Base-by-base conservation (phyloP, 495 filamentous ascomycete species). In the Neurospora sp. region DNA sequence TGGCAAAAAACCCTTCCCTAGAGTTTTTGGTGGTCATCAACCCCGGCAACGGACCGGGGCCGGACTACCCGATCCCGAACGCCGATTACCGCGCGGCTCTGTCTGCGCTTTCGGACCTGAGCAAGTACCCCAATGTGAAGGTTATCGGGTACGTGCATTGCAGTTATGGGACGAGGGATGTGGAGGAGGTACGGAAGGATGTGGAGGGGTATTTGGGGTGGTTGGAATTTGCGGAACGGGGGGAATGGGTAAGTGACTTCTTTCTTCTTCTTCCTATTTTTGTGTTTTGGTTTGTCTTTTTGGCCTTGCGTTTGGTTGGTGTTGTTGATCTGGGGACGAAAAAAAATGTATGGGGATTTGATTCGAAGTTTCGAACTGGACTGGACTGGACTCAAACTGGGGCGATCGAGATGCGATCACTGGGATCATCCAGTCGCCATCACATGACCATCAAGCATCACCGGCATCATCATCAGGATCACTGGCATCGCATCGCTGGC, bases 131-230 rank as follows among this genome's bases (percentile, higher is more conserved):
- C 27, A 27, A 89, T 77, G 85, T 88, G 18, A 81, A 77, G 12
- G 81, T 87, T 6, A 74, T 89, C 59, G 88, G 87, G 14, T 89
- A 89, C 75, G 85, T 89, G 45, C 81, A 83, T 68, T 88, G 84
- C 31, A 81, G 80, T 42, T 89, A 85, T 71, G 82, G 84, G 8
- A 76, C 80, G 37, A 81, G 87, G 35, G 78, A 83, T n/a, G 72
- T 83, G 10, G 79, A 74, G 18, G 71, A 80, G 18, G 78, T 86
- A 27, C 76, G 80, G 61, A 73, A 73, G 42, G 87, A 89, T 10
- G 74, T 61, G 22, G 10, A 8, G 5, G 27, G 2, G 14, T 61
- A 61, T 35, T 61, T 61, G 53, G 14, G 22, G 27, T n/a, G n/a
- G n/a, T n/a, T n/a, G n/a, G n/a, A n/a, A n/a, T n/a, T n/a, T n/a